Conservation (phyloP, 176 grass and related monocot species). For the Eremochloa ophiuroides region DNA sequence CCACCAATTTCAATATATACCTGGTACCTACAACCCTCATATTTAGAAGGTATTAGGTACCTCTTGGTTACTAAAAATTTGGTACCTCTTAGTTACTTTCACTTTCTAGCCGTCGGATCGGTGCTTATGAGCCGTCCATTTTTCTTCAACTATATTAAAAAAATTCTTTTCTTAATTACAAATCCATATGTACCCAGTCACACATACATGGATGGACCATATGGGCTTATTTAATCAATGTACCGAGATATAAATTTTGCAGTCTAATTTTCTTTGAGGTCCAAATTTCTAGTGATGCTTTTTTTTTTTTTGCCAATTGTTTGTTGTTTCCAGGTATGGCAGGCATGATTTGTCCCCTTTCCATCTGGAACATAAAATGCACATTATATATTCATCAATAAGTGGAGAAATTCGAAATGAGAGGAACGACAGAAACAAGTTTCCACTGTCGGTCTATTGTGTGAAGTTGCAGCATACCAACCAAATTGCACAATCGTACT, state of each 20-base stretch:
- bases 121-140: too few species aligned
- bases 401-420: neutral
- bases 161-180: too few species aligned
- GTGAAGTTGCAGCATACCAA: conserved; percentile 6
- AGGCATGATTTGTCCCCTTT: neutral
- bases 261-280: neutral
- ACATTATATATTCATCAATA: neutral
- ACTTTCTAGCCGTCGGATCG: too few species aligned
- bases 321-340: neutral
- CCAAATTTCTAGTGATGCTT: neutral
- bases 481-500: neutral
- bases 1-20: too few species aligned
- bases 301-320: neutral
- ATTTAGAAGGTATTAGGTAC: too few species aligned
- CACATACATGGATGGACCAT: neutral
- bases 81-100: too few species aligned
- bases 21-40: too few species aligned
- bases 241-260: neutral
- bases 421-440: neutral
- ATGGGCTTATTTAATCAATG: neutral
- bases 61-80: too few species aligned
- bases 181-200: too few species aligned
- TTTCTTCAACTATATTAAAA: too few species aligned
- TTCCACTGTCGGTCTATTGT: neutral
- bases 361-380: neutral